Percentiles rank a stretch among this genome's conserved stretches.
Conservation (phyloP, 768 basidiomycete genomes). For the Suillus bovinus region DNA sequence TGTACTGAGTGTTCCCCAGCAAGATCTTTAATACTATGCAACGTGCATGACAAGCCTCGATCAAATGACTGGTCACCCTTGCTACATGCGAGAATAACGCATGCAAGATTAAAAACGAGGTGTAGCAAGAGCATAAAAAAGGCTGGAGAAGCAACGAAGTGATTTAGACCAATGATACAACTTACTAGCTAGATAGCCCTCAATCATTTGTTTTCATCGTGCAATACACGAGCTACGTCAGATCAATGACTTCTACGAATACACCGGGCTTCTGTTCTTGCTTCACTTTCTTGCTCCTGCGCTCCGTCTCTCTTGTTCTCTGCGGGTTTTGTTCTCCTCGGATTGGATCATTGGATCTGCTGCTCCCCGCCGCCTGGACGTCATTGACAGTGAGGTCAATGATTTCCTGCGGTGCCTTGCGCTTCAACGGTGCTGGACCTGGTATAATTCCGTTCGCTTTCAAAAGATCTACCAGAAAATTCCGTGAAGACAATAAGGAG, state of each 20-base stretch:
- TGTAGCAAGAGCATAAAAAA: background rate
- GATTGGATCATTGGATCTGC: conserved; percentile 13
- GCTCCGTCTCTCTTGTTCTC: conserved; percentile 12
- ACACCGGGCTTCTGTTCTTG: conserved; percentile 20
- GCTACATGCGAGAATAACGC: background rate
- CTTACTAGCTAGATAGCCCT: background rate
- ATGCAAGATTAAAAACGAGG: background rate
- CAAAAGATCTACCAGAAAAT: conserved; percentile 22
- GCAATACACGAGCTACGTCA: conserved; percentile 18
- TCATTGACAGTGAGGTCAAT: conserved; percentile 23
- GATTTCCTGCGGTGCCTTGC: conserved; percentile 13
- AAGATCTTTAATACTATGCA: background rate
- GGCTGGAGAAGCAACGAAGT: background rate
- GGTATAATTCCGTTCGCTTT: conserved; percentile 30
- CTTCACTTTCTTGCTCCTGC: conserved; percentile 26
- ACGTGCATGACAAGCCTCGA: background rate
- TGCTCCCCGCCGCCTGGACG: conserved; percentile 15
- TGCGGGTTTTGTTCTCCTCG: conserved; percentile 1
- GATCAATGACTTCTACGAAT: conserved; percentile 30
- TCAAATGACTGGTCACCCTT: background rate
- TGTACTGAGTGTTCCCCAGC: background rate
- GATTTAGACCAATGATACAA: background rate
- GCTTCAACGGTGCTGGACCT: conserved; percentile 9
- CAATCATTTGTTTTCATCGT: background rate
- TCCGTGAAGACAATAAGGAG: background rate